Evolutionary conservation across 176 grass and related monocot species (phyloP), one percentile per base, ranked within the genome.

Genomic region (Elaeis guineensis): DNA sequence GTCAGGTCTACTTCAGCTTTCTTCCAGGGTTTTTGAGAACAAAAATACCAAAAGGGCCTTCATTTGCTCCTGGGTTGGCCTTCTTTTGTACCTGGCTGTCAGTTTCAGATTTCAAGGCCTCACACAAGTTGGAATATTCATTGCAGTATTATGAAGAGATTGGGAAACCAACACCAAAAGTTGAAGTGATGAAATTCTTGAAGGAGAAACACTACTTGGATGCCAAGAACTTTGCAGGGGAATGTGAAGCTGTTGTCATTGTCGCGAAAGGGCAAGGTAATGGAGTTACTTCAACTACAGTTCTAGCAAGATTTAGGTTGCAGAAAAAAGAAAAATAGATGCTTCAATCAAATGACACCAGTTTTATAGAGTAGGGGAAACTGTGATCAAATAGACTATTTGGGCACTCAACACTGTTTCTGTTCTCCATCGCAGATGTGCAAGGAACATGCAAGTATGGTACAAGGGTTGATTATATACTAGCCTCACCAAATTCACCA

Each of bases 391-490:
- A 44, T 44, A 44, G 11, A 44, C 35, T 14, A 14, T 12, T 9
- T n/a, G 17, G 17, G 17, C n/a, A 14, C 25, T 55, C 11, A 2
- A 54, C 30, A 57, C 54, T 14, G 21, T 55, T 71, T 8, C 6
- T 49, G 58, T 72, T 19, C 51, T 19, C 21, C 15, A 65, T 53
- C 52, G 19, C 75, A 97, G 92, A 97, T 51, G 92, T 97, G 62
- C 92, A 97, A 79, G 92, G 93, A 69, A 92, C 93, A 20, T 92
- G 88, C 72, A 98, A 92, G 56, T 92, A 92, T 55, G 87, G 93
- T 25, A 98, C 93, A 21, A 83, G 93, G 79, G 73, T 98, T 70
- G 93, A 98, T 55, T 98, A 92, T 67, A 81, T 98, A 6, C 55
- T 98, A 15, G 78, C 87, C 0, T 97, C 92, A 48, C 92, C 87